A percentile compares a stretch with the other conserved stretches of the same genome.
These are phyloP conservation scores for Aspergillus nanangensis DNA, from an alignment of 495 filamentous ascomycete genomes.

Conservation along the genomic window DNA sequence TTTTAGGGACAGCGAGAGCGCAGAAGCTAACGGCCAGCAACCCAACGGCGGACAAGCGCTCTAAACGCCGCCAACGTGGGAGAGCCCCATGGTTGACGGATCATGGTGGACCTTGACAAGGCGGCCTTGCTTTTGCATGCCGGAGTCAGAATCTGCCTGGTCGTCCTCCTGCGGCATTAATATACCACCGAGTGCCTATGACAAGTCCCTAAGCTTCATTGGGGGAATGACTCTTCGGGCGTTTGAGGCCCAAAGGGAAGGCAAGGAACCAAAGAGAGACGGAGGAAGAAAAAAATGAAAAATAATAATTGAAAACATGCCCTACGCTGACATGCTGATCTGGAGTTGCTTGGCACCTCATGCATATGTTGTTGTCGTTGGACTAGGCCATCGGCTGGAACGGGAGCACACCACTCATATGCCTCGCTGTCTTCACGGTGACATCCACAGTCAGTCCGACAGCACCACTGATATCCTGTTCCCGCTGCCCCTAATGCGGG, in stretches of 20 bases:
- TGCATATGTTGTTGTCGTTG: conserved; percentile 5
- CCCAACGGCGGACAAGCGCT: conserved; percentile 34
- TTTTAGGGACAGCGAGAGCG: not conserved
- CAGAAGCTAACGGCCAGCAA: not conserved
- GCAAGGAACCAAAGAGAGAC: not conserved
- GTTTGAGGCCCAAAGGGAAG: conserved; percentile 1
- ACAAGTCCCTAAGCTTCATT: too few relatives aligned
- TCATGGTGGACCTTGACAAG: conserved; percentile 9
- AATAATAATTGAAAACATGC: not conserved
- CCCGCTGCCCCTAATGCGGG: conserved; percentile 9
- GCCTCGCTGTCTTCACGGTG: conserved; percentile 11
- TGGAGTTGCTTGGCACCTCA: conserved; percentile 10
- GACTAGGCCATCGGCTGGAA: conserved; percentile 10
- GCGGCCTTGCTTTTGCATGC: conserved; percentile 5
- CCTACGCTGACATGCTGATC: conserved; percentile 15
- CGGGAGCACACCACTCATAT: conserved; percentile 14
- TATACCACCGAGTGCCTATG: too few relatives aligned
- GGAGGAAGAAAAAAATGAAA: conserved; percentile 4
- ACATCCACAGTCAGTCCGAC: conserved; percentile 14
- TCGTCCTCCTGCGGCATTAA: too few relatives aligned
- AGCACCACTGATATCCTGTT: conserved; percentile 12
- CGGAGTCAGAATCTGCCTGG: too few relatives aligned
- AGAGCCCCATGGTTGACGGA: conserved; percentile 6
- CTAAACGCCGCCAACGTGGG: conserved; percentile 30
- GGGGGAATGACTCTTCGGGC: not conserved